Base-by-base conservation (phyloP, 2,329 filamentous ascomycete species). In the Fusarium newnesense region DNA sequence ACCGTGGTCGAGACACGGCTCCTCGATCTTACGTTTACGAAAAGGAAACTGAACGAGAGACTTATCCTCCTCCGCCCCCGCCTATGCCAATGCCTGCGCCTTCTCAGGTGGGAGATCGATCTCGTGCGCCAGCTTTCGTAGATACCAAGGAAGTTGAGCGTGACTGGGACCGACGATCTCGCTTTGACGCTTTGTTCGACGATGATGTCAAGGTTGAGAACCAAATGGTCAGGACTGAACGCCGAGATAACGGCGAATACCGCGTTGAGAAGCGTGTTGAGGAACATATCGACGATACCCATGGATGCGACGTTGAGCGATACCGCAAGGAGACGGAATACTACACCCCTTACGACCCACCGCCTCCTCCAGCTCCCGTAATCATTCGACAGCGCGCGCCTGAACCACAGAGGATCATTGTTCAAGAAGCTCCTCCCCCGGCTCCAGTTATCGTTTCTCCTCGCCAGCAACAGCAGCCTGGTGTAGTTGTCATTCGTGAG, bases 241-340 rank as follows among this genome's bases (percentile, higher is more conserved):
- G 88, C 70, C 84, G 84, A 62, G 83, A 84, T 57, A 84, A 87
- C 46, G 85, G 76, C 13, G 76, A 78, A 9, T 78, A 74, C 19
- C 76, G 86, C 60, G 80, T 90, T 69, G 87, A 90, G 74, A 87
- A 87, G 74, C 86, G 86, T 59, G 83, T 83, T 21, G 83, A 89
- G 61, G 87, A 89, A 72, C 84, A 84, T 53, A 80, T 84, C 34
- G 85, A 87, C 49, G 85, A 87, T 30, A 75, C 79, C 24, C 79
- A 79, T 28, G 84, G 84, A 49, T 84, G 83, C 63, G 87, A 91
- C 24, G 76, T 90, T 46, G 89, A 91, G 78, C 86, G 85, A 77
- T 90, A 89, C 76, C 87, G 87, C 76, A 87, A 87, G 79, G 89
- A 92, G 78, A 89, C 88, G 5, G 90, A 92, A 73, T 91, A 90